These are phyloP conservation scores for Sclerotinia spermophila DNA, from an alignment of 2,329 filamentous ascomycete genomes.

Conservation along the genomic window DNA sequence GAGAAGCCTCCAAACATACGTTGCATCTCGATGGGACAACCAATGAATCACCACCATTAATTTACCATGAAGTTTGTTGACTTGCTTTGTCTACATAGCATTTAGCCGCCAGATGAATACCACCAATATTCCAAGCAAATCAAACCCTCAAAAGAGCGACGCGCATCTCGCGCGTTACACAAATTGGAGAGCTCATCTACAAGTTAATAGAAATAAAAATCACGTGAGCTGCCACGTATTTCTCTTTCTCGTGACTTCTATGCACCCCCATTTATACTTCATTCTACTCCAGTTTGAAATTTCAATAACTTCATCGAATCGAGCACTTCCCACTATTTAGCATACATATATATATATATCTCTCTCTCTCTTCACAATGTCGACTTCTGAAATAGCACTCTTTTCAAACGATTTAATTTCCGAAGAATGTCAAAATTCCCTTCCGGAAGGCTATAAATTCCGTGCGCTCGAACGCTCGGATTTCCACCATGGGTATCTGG, in stretches of 20 bases:
- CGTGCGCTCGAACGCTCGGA: slow-evolving; percentile 16
- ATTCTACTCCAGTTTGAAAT: not conserved
- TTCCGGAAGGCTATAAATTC: slow-evolving; percentile 14
- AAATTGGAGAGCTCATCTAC: not conserved
- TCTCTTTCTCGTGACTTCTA: not conserved
- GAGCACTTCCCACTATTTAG: too few species aligned
- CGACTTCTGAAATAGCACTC: not conserved
- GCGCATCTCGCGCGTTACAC: not conserved
- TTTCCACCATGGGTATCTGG: slow-evolving; percentile 8
- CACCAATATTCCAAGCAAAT: not conserved
- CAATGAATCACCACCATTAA: not conserved
- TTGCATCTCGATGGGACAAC: not conserved
- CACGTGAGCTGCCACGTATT: slow-evolving; percentile 13
- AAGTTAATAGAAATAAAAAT: not conserved
- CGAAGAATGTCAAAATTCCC: not conserved
- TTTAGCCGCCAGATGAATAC: too few species aligned
- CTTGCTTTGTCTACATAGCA: too few species aligned
- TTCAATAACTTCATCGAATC: not conserved
- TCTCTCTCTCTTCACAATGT: not conserved
- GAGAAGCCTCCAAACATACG: not conserved
- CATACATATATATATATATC: too few species aligned
- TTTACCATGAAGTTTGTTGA: not conserved
- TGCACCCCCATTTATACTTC: slow-evolving; percentile 10
- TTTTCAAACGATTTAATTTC: slow-evolving; percentile 12
- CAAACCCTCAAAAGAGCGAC: not conserved